Conservation (phyloP, 805 yeast genomes). For the Sugiyamaella chiloensis region DNA sequence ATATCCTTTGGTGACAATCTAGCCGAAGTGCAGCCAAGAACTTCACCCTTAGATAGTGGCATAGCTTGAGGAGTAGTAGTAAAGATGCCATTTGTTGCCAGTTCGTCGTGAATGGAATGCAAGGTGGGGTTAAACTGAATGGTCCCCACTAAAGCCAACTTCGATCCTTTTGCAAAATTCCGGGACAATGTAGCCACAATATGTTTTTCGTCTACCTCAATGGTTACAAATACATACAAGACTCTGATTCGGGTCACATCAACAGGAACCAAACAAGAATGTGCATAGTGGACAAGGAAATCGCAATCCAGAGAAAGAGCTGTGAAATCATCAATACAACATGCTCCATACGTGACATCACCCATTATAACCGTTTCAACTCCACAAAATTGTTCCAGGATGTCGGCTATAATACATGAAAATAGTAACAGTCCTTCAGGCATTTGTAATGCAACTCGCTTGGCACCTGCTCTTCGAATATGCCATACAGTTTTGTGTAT, state of each 20-base stretch:
- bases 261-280: conserved; percentile 92
- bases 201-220: conserved; percentile 80
- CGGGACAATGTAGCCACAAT: conserved; percentile 68
- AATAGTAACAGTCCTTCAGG: conserved; percentile 94
- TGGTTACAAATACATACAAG: conserved; percentile 92
- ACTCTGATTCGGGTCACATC: conserved; percentile 89
- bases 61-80: conserved; percentile 84
- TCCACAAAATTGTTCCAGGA: conserved; percentile 80
- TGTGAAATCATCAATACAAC: conserved; percentile 95
- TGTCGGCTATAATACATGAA: conserved; percentile 85
- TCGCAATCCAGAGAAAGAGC: conserved; percentile 93
- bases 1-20: conserved; percentile 48
- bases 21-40: conserved; percentile 93
- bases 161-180: conserved; percentile 62
- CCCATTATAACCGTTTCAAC: conserved; percentile 95
- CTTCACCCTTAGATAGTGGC: conserved; percentile 95
- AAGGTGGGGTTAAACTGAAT: conserved; percentile 95
- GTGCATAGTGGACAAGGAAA: conserved; percentile 93
- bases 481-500: conserved; percentile 96
- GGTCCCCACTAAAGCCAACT: conserved; percentile 86
- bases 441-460: conserved; percentile 90
- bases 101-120: conserved; percentile 65
- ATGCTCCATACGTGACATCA: conserved; percentile 97
- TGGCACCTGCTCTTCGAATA: conserved; percentile 67
- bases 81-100: conserved; percentile 48